Conservation (phyloP, 2,329 filamentous ascomycete species). For the Neofusicoccum ribis region DNA sequence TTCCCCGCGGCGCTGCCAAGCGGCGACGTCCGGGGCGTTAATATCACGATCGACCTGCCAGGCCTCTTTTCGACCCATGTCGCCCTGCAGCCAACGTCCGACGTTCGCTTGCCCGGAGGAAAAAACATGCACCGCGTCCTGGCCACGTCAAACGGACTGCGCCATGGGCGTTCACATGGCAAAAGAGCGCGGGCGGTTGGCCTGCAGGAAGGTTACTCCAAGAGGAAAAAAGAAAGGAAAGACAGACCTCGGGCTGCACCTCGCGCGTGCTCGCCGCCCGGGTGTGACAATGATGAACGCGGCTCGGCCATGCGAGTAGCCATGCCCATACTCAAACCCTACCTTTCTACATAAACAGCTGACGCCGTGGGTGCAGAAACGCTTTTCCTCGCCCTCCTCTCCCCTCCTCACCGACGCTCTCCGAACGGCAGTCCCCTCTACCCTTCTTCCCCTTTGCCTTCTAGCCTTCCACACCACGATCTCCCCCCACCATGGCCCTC, state of each 20-base stretch:
- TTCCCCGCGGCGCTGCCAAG: conserved; percentile 8
- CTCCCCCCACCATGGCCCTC: conserved; percentile 25
- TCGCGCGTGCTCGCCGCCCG: background rate
- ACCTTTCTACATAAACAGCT: background rate
- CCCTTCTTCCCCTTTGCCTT: background rate
- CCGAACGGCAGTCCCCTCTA: background rate
- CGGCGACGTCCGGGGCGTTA: background rate
- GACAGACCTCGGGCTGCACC: background rate
- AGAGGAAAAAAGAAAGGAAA: background rate
- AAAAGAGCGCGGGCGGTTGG: background rate
- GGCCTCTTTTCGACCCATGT: background rate
- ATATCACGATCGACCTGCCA: conserved; percentile 7
- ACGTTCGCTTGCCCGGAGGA: background rate
- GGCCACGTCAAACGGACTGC: background rate
- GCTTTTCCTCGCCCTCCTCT: too few species aligned
- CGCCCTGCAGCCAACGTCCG: background rate
- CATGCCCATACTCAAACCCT: too few species aligned
- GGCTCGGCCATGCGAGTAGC: background rate
- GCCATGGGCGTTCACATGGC: background rate
- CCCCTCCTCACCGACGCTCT: too few species aligned
- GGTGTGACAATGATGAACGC: background rate
- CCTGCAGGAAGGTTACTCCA: background rate
- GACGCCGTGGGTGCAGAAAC: background rate
- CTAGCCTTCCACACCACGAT: background rate
- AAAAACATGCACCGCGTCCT: too few species aligned